Evolutionary conservation across 495 filamentous ascomycete genomes (phyloP), one percentile per base, ranked within the genome.

Genomic region (Parathielavia hyrcaniae): DNA sequence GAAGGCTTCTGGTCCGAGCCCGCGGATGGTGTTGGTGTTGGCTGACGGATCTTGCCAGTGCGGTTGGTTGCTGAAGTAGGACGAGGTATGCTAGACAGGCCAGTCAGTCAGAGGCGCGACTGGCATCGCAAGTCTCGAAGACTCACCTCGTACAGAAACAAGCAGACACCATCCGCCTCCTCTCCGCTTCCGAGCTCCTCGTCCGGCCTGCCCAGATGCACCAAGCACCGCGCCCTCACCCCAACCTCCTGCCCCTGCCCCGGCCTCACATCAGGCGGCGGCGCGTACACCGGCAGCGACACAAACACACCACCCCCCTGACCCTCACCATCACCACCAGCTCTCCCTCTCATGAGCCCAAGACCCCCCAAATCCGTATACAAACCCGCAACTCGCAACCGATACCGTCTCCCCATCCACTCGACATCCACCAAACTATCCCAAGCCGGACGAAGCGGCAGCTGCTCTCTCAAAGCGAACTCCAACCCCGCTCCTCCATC

Each of bases 111-210:
- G 38, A 20, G 44, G 44, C 9, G 26, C 5, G 26, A 4, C 1
- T 13, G 22, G n/a, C 36, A 30, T 6, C 19, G 14, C 19, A 1
- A 17, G 1, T 13, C 11, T 17, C 0, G n/a, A 35, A 12, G 10
- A 43, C 66, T 54, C 53, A 77, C 75, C 62, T 79, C 70, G 57
- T 75, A 79, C 32, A 79, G 60, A 57, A 77, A 77, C 40, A 78
- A 17, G 36, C 70, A 78, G 16, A 72, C 43, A 7, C 68, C 68
- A 44, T 75, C 64, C 50, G 57, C 64, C 58, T 43, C 41, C 20
- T 30, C 19, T 46, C 30, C 17, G 44, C 13, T 23, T 35, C 0
- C 38, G 41, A 9, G 53, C 60, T 14, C 43, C 64, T 60, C 63
- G 0, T 60, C 62, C 3, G 55, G 38, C 32, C 61, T 49, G 5